Conservation (phyloP, 164 flowering plant species). For the Liriodendron chinense region DNA sequence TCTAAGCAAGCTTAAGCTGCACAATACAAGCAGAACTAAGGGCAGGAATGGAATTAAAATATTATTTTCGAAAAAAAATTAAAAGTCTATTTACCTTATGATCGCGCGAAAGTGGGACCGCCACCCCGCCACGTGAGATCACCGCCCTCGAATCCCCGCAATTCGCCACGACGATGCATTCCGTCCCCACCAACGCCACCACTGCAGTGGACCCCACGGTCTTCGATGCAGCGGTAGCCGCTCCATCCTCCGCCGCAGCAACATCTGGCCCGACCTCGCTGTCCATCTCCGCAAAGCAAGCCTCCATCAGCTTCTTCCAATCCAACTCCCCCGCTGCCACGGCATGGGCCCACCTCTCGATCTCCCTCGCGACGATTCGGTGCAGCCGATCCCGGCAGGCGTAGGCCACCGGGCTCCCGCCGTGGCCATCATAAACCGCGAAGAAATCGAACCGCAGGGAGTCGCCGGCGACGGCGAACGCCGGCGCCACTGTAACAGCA, state of each 20-base stretch:
- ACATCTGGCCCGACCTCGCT: conserved; percentile 32
- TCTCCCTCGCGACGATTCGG: conserved; percentile 34
- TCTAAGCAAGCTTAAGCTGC: not conserved
- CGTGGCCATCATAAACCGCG: conserved; percentile 87
- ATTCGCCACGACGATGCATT: conserved; percentile 64
- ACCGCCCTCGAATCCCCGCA: conserved; percentile 91
- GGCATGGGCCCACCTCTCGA: conserved; percentile 8
- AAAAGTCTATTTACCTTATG: conserved; percentile 57
- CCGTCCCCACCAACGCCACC: conserved; percentile 59
- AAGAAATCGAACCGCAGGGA: conserved; percentile 44
- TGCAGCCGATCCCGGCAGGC: conserved; percentile 60
- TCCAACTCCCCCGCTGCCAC: conserved; percentile 1
- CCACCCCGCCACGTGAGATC: conserved; percentile 48
- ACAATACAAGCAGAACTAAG: not conserved
- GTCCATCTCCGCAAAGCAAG: conserved; percentile 59
- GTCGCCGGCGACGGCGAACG: conserved; percentile 15
- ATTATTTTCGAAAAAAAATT: not conserved
- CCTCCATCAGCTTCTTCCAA: conserved; percentile 62
- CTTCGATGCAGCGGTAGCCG: conserved; percentile 19
- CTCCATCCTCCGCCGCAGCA: conserved; percentile 13
- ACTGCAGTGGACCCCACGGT: conserved; percentile 77
- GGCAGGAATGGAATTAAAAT: not conserved
- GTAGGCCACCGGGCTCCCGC: conserved; percentile 64
- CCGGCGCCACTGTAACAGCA: conserved; percentile 47
- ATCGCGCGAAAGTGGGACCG: conserved; percentile 60